phyloP scores from a whole-genome alignment of 202 grass and related monocot genomes.

The Hordeum pubiflorum region DNA sequence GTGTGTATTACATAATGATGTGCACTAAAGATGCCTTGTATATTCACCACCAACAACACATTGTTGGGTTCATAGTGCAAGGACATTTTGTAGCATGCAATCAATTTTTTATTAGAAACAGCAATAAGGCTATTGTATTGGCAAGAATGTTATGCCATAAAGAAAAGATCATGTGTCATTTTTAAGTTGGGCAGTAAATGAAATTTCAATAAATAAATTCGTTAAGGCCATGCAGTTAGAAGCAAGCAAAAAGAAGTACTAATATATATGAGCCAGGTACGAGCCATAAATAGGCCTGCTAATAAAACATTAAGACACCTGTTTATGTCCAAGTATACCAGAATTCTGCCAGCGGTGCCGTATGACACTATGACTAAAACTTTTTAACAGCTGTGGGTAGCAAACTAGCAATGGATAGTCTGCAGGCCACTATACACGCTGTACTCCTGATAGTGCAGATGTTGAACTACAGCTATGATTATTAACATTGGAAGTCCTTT shows the following conservation, averaged over 20 bases:
- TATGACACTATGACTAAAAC: background rate
- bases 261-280: background rate
- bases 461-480: background rate
- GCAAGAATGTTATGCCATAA: conserved; percentile 16
- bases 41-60: conserved; percentile 2
- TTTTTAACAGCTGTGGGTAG: conserved; percentile 3
- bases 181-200: conserved; percentile 19
- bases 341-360: background rate
- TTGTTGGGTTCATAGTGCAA: background rate
- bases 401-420: background rate
- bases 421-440: background rate
- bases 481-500: background rate
- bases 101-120: background rate
- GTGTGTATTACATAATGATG: conserved; percentile 1
- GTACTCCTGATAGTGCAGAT: background rate
- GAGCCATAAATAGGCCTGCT: background rate
- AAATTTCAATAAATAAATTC: background rate
- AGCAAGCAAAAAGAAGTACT: background rate
- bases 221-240: background rate
- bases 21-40: background rate
- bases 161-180: background rate
- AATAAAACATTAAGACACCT: background rate
- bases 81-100: background rate
- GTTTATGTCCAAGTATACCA: background rate
- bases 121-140: background rate